A percentile compares a stretch with the other conserved stretches of the same genome.
phyloP scores from a whole-genome alignment of 2,329 filamentous ascomycete genomes.

The Penicillium frequentans region DNA sequence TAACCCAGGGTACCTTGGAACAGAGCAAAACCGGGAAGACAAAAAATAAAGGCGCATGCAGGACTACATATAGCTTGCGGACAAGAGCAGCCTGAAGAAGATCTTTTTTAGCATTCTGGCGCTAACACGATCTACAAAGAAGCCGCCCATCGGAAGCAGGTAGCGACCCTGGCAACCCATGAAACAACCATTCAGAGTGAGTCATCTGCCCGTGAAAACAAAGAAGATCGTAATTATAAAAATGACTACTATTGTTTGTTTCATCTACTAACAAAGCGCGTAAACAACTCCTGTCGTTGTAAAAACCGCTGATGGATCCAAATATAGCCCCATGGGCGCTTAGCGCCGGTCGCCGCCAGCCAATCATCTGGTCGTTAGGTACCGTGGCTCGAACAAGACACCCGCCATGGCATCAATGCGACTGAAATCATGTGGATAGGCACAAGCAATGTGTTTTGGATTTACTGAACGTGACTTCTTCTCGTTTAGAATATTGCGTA shows the following conservation, averaged over 20 bases:
- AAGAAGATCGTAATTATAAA: conserved; percentile 19
- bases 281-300: conserved; percentile 16
- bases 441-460: not conserved
- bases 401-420: too few species aligned
- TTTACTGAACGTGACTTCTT: not conserved
- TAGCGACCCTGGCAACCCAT: conserved; percentile 1
- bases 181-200: conserved; percentile 16
- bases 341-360: conserved; percentile 22
- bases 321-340: conserved; percentile 32
- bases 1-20: not conserved
- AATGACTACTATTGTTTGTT: conserved; percentile 18
- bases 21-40: not conserved
- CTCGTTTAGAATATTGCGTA: not conserved
- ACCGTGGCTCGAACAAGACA: not conserved
- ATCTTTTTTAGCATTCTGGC: conserved; percentile 8
- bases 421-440: not conserved
- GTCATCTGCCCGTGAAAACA: conserved; percentile 9
- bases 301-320: conserved; percentile 21
- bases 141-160: conserved; percentile 8
- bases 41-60: conserved; percentile 5
- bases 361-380: conserved; percentile 14
- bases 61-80: not conserved
- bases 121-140: conserved; percentile 17
- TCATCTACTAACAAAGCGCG: conserved; percentile 23
- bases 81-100: not conserved